Evolutionary conservation across 2,329 filamentous ascomycete genomes (phyloP), one percentile per base, ranked within the genome.

Genomic region (Fusarium sp.): DNA sequence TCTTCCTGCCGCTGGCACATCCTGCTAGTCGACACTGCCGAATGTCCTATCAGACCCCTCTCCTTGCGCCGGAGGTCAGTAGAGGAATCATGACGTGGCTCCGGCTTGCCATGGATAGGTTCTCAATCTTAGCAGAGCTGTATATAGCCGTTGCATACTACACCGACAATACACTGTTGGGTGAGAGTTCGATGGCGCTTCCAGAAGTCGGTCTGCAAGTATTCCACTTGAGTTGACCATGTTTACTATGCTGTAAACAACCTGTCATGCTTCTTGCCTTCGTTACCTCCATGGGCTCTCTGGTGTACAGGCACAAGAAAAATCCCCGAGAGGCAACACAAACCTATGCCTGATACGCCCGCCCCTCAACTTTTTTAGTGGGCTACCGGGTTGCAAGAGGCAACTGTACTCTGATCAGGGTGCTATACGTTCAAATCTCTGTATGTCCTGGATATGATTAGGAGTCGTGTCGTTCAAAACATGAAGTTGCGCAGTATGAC

Each of bases 271-370:
- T 62, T 69, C 64, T 60, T 46, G 54, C 51, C 63, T 53, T 69
- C 65, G 79, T 79, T 74, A 76, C 76, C 77, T 77, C 79, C 76
- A 78, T 76, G 76, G 78, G 76, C 76, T 72, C 74, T 72, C 72
- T 68, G 72, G 77, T 62, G 79, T 79, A 81, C 81, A 81, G 80
- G 74, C 74, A 79, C 77, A 79, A 71, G 65, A 74, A 78, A 79
- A 79, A 75, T 78, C 73, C 75, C 78, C 77, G 78, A 78, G 71
- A 26, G 61, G 76, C 76, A 73, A 78, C 77, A 81, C 77, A 78
- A 77, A 65, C 42, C 69, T 58, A 68, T 71, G 62, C 62, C 68
- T 70, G 44, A 71, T 71, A 59, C 58, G 70, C 62, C 56, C 53
- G 51, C 49, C 54, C 60, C 51, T 65, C 63, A 68, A 52, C 44